Evolutionary conservation across 306 rosid genomes (phyloP).

Genomic region (Erythrophleum fordii): DNA sequence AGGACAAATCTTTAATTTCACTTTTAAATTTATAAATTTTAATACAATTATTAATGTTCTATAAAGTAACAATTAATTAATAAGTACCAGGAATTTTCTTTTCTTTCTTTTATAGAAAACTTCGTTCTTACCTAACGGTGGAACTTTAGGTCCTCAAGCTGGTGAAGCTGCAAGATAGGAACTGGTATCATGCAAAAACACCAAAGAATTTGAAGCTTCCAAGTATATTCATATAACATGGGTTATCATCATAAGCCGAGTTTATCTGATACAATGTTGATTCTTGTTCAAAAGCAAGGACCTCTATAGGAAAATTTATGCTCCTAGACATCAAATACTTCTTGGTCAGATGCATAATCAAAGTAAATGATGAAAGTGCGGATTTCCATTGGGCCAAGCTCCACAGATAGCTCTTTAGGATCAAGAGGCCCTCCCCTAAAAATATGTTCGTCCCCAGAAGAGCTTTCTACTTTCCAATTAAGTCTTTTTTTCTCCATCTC

Average conservation of each 20-base stretch:
- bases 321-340: conserved; percentile 41
- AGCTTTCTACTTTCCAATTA: conserved; percentile 74
- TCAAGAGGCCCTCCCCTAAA: conserved; percentile 78
- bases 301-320: conserved; percentile 26
- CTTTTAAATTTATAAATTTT: too few species aligned
- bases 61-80: too few species aligned
- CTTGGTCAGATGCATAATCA: conserved; percentile 30
- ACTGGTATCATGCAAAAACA: background rate
- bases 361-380: conserved; percentile 70
- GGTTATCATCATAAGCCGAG: conserved; percentile 9
- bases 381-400: conserved; percentile 90
- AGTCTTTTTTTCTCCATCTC: conserved; percentile 87
- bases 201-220: background rate
- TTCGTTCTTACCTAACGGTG: too few species aligned
- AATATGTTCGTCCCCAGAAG: conserved; percentile 43
- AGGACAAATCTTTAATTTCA: too few species aligned
- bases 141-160: background rate
- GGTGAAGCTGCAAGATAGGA: background rate
- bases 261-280: conserved; percentile 3
- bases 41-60: too few species aligned
- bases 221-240: background rate
- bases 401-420: conserved; percentile 69
- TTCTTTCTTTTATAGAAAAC: too few species aligned
- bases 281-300: conserved; percentile 35
- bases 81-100: too few species aligned